These are phyloP conservation scores for Penicillium fimorum DNA, from an alignment of 495 filamentous ascomycete species.

Conservation along the genomic window DNA sequence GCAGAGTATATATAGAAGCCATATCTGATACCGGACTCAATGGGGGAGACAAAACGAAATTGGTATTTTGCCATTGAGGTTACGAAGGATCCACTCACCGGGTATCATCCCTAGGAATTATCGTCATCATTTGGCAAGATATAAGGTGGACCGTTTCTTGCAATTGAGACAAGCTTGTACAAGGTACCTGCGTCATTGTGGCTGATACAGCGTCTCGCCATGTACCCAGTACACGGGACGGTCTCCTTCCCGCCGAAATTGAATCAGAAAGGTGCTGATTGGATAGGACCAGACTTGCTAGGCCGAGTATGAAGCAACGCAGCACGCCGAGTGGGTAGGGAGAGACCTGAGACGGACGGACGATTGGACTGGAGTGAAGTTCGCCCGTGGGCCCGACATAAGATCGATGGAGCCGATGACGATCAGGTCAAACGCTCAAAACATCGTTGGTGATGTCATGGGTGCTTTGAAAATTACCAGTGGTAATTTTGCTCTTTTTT, in stretches of 20 bases:
- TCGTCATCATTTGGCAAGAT: conserved; percentile 39
- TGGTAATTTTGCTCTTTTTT: conserved; percentile 7
- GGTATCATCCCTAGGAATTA: conserved; percentile 43
- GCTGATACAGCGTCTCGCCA: conserved; percentile 9
- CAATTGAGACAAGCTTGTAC: conserved; percentile 13
- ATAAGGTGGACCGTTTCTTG: conserved; percentile 16
- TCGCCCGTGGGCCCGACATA: conserved; percentile 33
- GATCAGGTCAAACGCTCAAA: conserved; percentile 38
- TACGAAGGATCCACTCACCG: conserved; percentile 30
- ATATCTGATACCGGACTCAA: conserved; percentile 19
- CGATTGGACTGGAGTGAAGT: conserved; percentile 31
- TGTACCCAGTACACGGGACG: conserved; percentile 22
- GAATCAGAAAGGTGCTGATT: conserved; percentile 14
- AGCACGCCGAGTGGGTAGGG: conserved; percentile 30
- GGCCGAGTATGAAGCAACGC: conserved; percentile 25
- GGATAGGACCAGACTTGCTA: conserved; percentile 3
- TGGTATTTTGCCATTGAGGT: conserved; percentile 16
- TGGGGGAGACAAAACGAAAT: conserved; percentile 16
- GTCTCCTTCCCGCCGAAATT: not conserved
- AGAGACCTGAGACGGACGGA: conserved; percentile 14
- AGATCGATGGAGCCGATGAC: conserved; percentile 45
- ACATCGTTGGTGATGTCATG: conserved; percentile 37
- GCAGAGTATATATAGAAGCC: conserved; percentile 18
- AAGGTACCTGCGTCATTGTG: conserved; percentile 27
- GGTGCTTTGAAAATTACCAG: conserved; percentile 24